Conservation (phyloP, 495 filamentous ascomycete species). For the Talaromyces adpressus region DNA sequence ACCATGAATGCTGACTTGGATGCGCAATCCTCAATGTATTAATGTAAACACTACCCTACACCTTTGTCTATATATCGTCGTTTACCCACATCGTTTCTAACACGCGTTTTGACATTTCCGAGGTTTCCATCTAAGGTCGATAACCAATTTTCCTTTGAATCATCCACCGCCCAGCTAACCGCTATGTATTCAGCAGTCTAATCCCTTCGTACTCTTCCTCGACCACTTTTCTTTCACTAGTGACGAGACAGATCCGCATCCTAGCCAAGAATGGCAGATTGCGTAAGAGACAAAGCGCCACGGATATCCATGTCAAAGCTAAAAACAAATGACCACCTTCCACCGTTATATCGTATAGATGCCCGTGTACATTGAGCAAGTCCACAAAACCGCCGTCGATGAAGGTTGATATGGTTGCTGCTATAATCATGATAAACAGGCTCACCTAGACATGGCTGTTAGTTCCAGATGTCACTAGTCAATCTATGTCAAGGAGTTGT, state of each 20-base stretch:
- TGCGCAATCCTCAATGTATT: background rate
- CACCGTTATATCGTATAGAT: background rate
- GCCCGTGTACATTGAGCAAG: background rate
- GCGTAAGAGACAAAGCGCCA: background rate
- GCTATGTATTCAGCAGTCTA: background rate
- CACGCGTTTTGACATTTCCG: background rate
- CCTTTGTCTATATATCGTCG: background rate
- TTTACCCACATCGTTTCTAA: background rate
- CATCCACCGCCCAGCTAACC: too few species aligned
- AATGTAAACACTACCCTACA: background rate
- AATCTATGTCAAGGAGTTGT: background rate
- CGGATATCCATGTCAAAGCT: background rate
- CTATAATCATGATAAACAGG: conserved; percentile 1
- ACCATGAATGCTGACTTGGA: background rate
- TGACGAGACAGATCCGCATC: background rate
- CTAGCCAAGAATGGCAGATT: background rate
- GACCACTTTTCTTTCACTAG: background rate
- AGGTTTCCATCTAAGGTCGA: background rate
- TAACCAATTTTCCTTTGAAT: background rate
- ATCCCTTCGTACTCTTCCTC: background rate
- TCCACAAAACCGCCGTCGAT: background rate
- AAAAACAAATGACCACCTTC: background rate
- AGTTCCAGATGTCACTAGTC: background rate
- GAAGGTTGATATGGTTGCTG: background rate
- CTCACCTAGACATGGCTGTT: background rate